These are phyloP conservation scores for Tolypocladium sp. DNA, from an alignment of 2,329 filamentous ascomycete genomes.

Conservation along the genomic window DNA sequence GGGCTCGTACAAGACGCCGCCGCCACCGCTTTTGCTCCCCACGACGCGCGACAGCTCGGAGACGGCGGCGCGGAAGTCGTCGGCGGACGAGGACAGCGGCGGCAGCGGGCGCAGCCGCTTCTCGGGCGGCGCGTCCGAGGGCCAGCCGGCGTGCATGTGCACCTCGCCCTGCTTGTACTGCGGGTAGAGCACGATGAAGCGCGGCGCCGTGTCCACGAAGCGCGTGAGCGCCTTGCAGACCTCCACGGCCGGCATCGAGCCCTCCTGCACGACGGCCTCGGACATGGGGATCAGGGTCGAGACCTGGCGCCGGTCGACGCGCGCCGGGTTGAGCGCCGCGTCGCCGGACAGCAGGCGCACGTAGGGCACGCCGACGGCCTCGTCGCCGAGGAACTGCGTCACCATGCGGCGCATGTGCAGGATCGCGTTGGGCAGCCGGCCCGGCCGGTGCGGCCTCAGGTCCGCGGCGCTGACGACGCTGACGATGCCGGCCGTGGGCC, in stretches of 20 bases:
- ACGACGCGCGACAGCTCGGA: neutral
- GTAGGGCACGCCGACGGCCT: neutral
- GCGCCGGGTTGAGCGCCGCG: neutral
- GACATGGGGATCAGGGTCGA: neutral
- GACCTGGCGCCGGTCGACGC: neutral
- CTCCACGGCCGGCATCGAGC: neutral
- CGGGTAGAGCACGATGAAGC: neutral
- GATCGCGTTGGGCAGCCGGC: neutral
- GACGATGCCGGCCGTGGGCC: neutral
- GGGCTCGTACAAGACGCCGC: neutral
- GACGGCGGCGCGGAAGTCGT: constrained; percentile 1
- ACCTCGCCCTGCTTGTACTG: neutral
- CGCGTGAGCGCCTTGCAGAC: neutral
- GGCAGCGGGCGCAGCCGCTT: neutral
- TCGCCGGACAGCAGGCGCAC: neutral
- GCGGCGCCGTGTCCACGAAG: neutral
- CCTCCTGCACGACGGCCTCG: neutral
- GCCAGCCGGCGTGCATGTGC: neutral
- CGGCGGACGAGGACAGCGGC: neutral
- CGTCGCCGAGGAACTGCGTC: neutral
- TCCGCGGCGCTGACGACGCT: neutral
- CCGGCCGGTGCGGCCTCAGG: neutral
- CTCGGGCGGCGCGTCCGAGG: neutral
- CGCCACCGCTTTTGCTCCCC: neutral
- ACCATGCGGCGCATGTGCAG: neutral